These are phyloP conservation scores for Leccinum fibrillosum DNA, from an alignment of 768 basidiomycete genomes.

Conservation along the genomic window DNA sequence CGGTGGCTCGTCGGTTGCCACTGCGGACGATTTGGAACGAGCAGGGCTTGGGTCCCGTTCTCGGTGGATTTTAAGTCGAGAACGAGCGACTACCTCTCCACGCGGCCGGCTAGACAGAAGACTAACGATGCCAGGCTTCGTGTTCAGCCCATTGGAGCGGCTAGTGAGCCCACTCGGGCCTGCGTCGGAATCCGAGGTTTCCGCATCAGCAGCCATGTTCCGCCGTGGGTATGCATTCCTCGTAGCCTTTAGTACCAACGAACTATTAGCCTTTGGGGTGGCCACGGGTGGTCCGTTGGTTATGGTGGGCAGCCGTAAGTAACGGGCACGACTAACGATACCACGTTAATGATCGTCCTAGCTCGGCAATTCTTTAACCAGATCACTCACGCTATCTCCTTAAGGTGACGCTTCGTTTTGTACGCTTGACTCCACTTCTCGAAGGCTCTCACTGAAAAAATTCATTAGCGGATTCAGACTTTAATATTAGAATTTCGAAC, in stretches of 20 bases:
- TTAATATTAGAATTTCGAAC: slow-evolving; percentile 23
- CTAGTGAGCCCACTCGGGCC: slow-evolving; percentile 24
- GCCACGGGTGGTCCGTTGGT: slow-evolving; percentile 36
- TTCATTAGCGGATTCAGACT: slow-evolving; percentile 6
- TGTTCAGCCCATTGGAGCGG: slow-evolving; percentile 25
- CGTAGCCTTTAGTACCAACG: slow-evolving; percentile 25
- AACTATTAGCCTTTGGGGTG: slow-evolving; percentile 28
- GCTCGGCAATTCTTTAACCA: slow-evolving; percentile 9
- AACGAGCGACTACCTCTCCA: slow-evolving; percentile 23
- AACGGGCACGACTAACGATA: slow-evolving; percentile 66
- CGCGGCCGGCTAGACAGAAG: slow-evolving; percentile 36
- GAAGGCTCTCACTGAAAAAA: slow-evolving; percentile 45
- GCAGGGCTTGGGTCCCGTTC: slow-evolving; percentile 33
- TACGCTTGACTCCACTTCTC: slow-evolving; percentile 68
- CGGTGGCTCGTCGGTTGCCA: slow-evolving; percentile 20
- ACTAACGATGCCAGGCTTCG: slow-evolving; percentile 36
- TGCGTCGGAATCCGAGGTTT: slow-evolving; percentile 32
- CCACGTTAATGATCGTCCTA: slow-evolving; percentile 25
- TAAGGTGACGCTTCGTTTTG: slow-evolving; percentile 66
- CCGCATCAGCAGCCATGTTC: slow-evolving; percentile 22
- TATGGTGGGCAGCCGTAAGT: slow-evolving; percentile 67
- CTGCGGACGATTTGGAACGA: slow-evolving; percentile 25
- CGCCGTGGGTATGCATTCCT: slow-evolving; percentile 33
- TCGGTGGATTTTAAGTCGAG: slow-evolving; percentile 26
- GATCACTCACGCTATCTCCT: slow-evolving; percentile 76